Evolutionary conservation across 495 filamentous ascomycete species (phyloP).

Genomic region (Tricharina praecox): DNA sequence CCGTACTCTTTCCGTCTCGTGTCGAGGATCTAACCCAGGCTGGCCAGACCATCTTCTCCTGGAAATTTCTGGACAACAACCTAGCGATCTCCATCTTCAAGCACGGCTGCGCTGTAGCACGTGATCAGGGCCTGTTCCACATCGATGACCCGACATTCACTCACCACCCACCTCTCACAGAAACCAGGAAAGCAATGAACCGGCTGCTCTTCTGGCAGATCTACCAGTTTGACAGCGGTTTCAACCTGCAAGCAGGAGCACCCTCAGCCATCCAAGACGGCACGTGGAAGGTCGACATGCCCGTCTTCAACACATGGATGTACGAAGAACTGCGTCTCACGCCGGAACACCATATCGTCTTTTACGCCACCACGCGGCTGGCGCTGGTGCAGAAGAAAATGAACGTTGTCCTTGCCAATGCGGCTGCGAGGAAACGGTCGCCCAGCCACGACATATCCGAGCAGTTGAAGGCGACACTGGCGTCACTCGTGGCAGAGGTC

Average conservation of each 20-base stretch:
- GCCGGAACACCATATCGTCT: neutral
- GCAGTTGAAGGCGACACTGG: neutral
- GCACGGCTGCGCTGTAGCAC: neutral
- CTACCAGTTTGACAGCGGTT: neutral
- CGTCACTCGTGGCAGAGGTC: neutral
- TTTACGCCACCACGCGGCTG: neutral
- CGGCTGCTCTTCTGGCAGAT: slow-evolving; percentile 3
- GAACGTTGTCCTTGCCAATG: neutral
- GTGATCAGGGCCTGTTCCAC: neutral
- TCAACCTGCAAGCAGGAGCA: neutral
- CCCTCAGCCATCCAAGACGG: neutral
- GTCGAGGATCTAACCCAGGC: too few relatives aligned
- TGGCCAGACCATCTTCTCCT: neutral
- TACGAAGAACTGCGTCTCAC: neutral
- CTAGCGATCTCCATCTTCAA: neutral
- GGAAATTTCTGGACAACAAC: slow-evolving; percentile 4
- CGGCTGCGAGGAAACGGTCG: neutral
- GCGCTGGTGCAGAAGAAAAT: neutral
- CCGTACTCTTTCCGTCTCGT: too few relatives aligned
- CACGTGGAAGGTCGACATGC: slow-evolving; percentile 1
- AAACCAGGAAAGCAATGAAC: neutral
- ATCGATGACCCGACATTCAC: neutral
- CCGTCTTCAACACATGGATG: neutral
- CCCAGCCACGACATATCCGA: neutral
- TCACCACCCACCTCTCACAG: neutral